Percentiles rank a stretch among this genome's conserved stretches.
Conservation (phyloP, 179 eudicot species). For the Sideroxylon spinosum region DNA sequence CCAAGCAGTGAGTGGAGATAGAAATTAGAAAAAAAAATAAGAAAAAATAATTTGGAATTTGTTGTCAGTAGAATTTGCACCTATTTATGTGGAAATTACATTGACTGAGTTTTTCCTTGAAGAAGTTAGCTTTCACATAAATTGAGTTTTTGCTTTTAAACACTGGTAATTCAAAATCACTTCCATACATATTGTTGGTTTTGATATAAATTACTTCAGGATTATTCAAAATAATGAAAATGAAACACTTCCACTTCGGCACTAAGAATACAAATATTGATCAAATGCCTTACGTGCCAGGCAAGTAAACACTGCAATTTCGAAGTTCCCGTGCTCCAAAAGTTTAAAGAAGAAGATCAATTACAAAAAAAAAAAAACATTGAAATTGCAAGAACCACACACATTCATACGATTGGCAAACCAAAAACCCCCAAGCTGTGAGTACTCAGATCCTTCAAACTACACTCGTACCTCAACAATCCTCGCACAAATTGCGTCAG, state of each 20-base stretch:
- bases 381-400: background rate
- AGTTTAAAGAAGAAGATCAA: background rate
- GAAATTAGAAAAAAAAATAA: background rate
- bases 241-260: background rate
- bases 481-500: slow-evolving; percentile 72
- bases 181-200: background rate
- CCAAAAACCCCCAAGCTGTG: slow-evolving; percentile 10
- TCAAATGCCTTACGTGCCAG: background rate
- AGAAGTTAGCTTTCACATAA: background rate
- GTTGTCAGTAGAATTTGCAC: too few species aligned
- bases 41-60: background rate
- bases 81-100: background rate
- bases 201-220: too few species aligned
- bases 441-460: slow-evolving; percentile 18
- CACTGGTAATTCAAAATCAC: background rate
- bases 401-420: background rate
- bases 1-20: background rate
- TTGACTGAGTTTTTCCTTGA: background rate
- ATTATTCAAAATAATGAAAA: too few species aligned
- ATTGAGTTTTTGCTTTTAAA: too few species aligned
- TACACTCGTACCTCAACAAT: slow-evolving; percentile 68
- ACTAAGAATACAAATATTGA: background rate
- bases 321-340: background rate
- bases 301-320: background rate
- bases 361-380: background rate